Evolutionary conservation across 805 yeast genomes (phyloP).

Genomic region (Ogataea zsoltii): DNA sequence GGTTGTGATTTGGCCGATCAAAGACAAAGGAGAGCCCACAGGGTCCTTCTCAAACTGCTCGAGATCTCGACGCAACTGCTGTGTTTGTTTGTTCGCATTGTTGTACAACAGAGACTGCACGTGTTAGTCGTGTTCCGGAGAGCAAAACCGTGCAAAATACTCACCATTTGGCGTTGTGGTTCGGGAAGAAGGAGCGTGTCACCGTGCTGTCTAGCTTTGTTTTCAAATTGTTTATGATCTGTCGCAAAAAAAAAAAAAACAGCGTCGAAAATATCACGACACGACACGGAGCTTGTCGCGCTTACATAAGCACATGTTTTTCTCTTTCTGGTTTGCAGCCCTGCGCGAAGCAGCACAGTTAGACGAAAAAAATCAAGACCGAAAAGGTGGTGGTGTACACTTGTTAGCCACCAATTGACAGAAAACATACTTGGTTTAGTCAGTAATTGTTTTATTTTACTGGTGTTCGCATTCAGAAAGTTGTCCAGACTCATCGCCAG

Average conservation of each 20-base stretch:
- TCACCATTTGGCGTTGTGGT: background rate
- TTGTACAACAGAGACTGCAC: slow-evolving; percentile 79
- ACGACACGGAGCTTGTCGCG: no score
- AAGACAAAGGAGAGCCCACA: slow-evolving; percentile 67
- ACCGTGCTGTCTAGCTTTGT: no score
- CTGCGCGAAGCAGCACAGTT: slow-evolving; percentile 12
- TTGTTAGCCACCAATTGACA: slow-evolving; percentile 3
- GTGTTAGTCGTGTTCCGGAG: background rate
- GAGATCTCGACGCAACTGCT: slow-evolving; percentile 67
- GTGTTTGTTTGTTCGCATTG: slow-evolving; percentile 86
- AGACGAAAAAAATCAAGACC: slow-evolving; percentile 2
- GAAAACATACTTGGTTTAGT: background rate
- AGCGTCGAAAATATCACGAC: no score
- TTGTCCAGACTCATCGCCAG: slow-evolving; percentile 3
- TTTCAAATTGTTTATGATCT: no score
- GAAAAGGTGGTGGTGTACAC: slow-evolving; percentile 2
- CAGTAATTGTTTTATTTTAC: background rate
- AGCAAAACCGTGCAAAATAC: background rate
- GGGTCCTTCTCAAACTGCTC: slow-evolving; percentile 64
- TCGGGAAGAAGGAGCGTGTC: background rate
- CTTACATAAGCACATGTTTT: no score
- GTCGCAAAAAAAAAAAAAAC: background rate
- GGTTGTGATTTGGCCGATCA: slow-evolving; percentile 66
- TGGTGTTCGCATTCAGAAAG: slow-evolving; percentile 3
- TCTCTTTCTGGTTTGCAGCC: slow-evolving; percentile 2